Evolutionary conservation across 345 rosid genomes (phyloP).

Genomic region (Microcos paniculata): DNA sequence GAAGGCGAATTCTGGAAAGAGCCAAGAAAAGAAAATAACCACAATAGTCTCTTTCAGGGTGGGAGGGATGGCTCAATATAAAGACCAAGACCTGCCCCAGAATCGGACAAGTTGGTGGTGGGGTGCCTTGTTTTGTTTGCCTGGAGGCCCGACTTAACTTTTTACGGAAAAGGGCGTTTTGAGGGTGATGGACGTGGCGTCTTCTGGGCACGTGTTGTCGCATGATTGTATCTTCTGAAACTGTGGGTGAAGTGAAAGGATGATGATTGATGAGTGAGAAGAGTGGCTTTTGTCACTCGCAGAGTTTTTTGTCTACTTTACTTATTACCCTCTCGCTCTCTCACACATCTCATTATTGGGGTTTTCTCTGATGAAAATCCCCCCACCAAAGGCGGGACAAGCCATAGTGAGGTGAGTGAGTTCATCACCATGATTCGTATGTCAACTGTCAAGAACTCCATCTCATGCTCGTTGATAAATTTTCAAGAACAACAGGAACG

Average conservation of each 20-base stretch:
- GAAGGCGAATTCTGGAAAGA: neutral
- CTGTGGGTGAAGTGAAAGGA: neutral
- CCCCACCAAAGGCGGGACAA: too few species aligned
- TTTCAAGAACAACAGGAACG: neutral
- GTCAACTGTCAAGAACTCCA: too few species aligned
- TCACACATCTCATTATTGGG: too few species aligned
- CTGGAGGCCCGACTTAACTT: conserved; percentile 8
- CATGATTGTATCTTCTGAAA: neutral
- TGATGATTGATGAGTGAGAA: too few species aligned
- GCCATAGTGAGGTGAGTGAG: too few species aligned
- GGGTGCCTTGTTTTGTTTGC: too few species aligned
- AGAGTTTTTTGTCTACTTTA: neutral
- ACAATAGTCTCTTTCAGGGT: neutral
- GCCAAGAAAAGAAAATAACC: neutral
- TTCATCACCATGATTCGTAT: too few species aligned
- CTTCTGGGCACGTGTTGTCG: neutral
- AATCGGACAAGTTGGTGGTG: conserved; percentile 2
- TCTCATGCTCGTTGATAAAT: neutral
- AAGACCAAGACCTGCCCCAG: conserved; percentile 12
- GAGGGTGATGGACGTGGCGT: conserved; percentile 5
- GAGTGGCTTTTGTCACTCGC: neutral
- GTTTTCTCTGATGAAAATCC: too few species aligned
- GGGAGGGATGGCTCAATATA: neutral
- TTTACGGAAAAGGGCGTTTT: conserved; percentile 16
- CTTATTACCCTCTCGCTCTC: too few species aligned